Conservation (phyloP, 176 grass and related monocot genomes). For the Rhynchospora pubera region DNA sequence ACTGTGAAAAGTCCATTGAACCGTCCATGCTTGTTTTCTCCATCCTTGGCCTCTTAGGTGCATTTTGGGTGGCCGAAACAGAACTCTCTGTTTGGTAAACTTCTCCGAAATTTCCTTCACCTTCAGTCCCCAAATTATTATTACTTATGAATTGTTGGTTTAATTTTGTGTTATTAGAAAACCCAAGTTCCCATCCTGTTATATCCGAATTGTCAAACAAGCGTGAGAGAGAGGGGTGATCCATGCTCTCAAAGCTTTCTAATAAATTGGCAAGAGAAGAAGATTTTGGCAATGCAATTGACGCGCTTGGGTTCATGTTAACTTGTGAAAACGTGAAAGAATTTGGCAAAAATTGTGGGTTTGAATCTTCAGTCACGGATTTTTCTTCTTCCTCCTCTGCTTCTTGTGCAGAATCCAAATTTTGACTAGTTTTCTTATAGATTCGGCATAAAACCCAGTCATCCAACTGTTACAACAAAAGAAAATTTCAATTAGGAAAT, state of each 20-base stretch:
- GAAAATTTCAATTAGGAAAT: neutral
- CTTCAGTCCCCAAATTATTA: neutral
- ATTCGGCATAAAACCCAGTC: constrained; percentile 24
- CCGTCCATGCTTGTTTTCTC: constrained; percentile 3
- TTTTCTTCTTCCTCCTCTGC: constrained; percentile 14
- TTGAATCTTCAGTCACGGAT: constrained; percentile 11
- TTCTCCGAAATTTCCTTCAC: constrained; percentile 6
- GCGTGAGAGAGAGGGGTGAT: constrained; percentile 11
- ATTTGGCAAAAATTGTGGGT: neutral
- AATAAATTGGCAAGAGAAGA: constrained; percentile 14
- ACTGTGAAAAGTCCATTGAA: constrained; percentile 6
- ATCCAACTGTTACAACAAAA: constrained; percentile 1
- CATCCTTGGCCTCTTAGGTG: constrained; percentile 8
- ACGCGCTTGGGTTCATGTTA: neutral
- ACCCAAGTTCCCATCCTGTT: constrained; percentile 2
- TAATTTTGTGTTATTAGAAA: constrained; percentile 11
- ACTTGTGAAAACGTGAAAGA: neutral
- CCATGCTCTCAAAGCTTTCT: constrained; percentile 21
- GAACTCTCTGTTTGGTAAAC: constrained; percentile 13
- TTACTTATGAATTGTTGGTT: constrained; percentile 9
- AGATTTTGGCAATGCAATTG: constrained; percentile 18
- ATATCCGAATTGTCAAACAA: constrained; percentile 14
- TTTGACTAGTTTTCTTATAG: constrained; percentile 18
- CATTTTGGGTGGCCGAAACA: constrained; percentile 5
- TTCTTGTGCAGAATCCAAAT: neutral